phyloP scores from a whole-genome alignment of 2,329 filamentous ascomycete genomes.

The Akanthomyces muscarius region DNA sequence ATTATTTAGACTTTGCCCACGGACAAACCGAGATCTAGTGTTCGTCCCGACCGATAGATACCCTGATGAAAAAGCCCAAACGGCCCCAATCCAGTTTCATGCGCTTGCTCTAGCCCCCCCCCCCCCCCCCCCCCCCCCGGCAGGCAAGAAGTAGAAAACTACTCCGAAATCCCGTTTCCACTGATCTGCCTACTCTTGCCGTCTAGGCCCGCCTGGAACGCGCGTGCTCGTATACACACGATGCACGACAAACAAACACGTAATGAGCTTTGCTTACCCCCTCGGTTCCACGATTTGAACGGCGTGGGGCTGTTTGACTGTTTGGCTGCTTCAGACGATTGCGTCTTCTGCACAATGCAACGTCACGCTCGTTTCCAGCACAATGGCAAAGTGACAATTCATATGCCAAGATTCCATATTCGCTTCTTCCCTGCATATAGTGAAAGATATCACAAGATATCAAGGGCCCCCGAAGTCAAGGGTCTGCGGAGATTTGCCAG shows the following conservation, averaged over 20 bases:
- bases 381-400: not conserved
- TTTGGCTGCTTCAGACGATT: not conserved
- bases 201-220: too few species aligned
- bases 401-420: not conserved
- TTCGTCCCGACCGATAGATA: too few species aligned
- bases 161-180: too few species aligned
- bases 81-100: too few species aligned
- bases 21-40: too few species aligned
- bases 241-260: not conserved
- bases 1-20: too few species aligned
- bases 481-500: not conserved
- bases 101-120: too few species aligned
- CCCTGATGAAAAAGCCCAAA: too few species aligned
- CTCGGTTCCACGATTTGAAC: not conserved
- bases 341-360: not conserved
- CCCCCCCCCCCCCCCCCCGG: too few species aligned
- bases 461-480: not conserved
- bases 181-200: too few species aligned
- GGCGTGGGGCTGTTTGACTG: not conserved
- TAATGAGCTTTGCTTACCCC: not conserved
- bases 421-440: not conserved
- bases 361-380: not conserved
- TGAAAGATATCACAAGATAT: not conserved
- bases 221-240: too few species aligned
- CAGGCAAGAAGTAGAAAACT: too few species aligned